Percentiles rank a stretch among this genome's conserved stretches.
phyloP scores from a whole-genome alignment of 1,284 basidiomycete species.

The Volvariella volvacea region DNA sequence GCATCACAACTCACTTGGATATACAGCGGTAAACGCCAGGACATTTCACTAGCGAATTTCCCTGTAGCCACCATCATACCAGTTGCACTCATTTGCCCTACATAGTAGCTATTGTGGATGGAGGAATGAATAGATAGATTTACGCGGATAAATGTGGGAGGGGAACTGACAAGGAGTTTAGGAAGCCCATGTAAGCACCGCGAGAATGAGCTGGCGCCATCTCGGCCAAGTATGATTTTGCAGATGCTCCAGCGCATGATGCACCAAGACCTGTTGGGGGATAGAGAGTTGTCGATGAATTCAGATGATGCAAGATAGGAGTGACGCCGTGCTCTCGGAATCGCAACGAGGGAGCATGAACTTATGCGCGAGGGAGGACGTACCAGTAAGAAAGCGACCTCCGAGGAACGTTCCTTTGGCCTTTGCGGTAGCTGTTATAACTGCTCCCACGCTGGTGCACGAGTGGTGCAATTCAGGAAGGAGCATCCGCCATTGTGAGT shows the following conservation, averaged over 20 bases:
- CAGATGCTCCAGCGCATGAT: slow-evolving; percentile 36
- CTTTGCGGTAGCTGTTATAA: slow-evolving; percentile 41
- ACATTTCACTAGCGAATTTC: slow-evolving; percentile 30
- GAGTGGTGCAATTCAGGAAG: not conserved
- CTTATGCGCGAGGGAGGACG: slow-evolving; percentile 2
- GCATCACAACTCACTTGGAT: slow-evolving; percentile 41
- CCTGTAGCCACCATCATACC: slow-evolving; percentile 51
- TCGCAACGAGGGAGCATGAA: too few species aligned
- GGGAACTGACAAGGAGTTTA: slow-evolving; percentile 37
- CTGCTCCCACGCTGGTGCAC: slow-evolving; percentile 32
- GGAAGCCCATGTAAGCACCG: slow-evolving; percentile 44
- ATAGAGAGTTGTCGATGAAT: not conserved
- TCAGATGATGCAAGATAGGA: not conserved
- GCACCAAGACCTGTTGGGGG: slow-evolving; percentile 26
- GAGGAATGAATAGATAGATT: not conserved
- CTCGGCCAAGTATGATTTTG: slow-evolving; percentile 47
- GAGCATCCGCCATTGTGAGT: too few species aligned
- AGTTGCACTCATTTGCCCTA: slow-evolving; percentile 43
- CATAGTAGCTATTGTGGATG: slow-evolving; percentile 33
- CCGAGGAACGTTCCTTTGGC: slow-evolving; percentile 38
- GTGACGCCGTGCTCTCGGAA: too few species aligned
- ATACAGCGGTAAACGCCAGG: slow-evolving; percentile 45
- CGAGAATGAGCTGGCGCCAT: slow-evolving; percentile 42
- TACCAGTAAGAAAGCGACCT: slow-evolving; percentile 46
- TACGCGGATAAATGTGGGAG: too few species aligned